A percentile compares a stretch with the other conserved stretches of the same genome.
These are phyloP conservation scores for Bifiguratus adelaidae DNA, from an alignment of 192 early-diverging fungal species.

Conservation along the genomic window DNA sequence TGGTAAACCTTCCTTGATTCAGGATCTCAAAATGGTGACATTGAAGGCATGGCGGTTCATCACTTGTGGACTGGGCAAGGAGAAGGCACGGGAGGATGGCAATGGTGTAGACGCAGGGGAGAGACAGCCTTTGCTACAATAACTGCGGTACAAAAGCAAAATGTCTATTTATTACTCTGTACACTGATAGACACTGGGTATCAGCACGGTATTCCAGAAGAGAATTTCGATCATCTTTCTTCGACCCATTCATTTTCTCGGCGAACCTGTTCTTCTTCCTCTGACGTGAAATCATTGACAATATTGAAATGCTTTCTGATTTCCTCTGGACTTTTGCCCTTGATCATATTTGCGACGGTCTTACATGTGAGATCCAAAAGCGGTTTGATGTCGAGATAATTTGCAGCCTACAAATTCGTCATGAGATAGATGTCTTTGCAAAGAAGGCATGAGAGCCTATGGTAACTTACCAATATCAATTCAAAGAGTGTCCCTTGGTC, in stretches of 20 bases:
- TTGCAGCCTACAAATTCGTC: slow-evolving; percentile 47
- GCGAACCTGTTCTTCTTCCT: slow-evolving; percentile 53
- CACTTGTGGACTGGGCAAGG: too few species aligned
- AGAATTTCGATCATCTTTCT: too few species aligned
- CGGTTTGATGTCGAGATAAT: slow-evolving; percentile 71
- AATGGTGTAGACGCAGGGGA: too few species aligned
- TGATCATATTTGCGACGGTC: slow-evolving; percentile 89
- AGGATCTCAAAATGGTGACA: too few species aligned
- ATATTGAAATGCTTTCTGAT: slow-evolving; percentile 65
- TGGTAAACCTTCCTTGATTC: too few species aligned
- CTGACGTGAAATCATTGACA: slow-evolving; percentile 60
- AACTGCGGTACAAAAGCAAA: too few species aligned
- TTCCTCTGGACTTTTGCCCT: slow-evolving; percentile 81
- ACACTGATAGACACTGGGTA: too few species aligned
- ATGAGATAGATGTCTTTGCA: not conserved
- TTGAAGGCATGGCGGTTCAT: too few species aligned
- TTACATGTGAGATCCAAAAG: slow-evolving; percentile 62
- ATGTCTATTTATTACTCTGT: too few species aligned
- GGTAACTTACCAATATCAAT: slow-evolving; percentile 53
- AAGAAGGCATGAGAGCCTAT: not conserved
- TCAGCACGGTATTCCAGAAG: too few species aligned
- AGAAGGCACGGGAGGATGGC: too few species aligned
- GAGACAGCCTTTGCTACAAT: too few species aligned
- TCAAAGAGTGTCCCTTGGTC: slow-evolving; percentile 94
- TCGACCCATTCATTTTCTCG: slow-evolving; percentile 60